Conservation (phyloP, 331 rosid genomes). For the Quercus lobata region DNA sequence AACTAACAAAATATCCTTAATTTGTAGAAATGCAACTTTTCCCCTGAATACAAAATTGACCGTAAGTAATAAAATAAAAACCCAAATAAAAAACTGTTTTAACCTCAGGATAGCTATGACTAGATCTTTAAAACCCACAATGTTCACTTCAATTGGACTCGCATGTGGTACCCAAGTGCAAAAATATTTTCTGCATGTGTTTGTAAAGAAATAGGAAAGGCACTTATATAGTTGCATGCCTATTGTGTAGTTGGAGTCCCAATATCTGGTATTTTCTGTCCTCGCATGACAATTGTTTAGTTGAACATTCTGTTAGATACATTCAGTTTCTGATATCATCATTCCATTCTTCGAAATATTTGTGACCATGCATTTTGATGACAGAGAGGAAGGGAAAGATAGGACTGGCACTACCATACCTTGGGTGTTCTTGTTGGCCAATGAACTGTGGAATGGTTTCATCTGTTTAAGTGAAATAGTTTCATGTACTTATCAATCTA, state of each 20-base stretch:
- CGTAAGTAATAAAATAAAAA: no score
- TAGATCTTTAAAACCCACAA: no score
- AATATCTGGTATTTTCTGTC: not conserved
- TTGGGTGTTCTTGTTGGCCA: not conserved
- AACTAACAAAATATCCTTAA: no score
- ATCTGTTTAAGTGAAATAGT: no score
- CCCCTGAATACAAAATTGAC: no score
- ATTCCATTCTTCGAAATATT: not conserved
- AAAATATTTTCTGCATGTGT: not conserved
- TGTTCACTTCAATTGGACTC: no score
- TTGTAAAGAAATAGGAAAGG: not conserved
- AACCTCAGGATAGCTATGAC: no score
- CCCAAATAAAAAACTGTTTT: no score
- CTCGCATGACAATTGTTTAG: not conserved
- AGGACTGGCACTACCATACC: not conserved
- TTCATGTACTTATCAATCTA: not conserved
- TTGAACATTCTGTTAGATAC: not conserved
- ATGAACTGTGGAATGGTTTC: no score
- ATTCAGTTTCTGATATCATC: not conserved
- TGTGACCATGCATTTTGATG: not conserved
- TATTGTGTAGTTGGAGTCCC: not conserved
- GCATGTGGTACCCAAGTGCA: no score
- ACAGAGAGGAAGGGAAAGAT: not conserved
- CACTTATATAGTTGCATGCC: not conserved
- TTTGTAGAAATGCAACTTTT: no score